Base-by-base conservation (phyloP, 2,329 filamentous ascomycete species). In the Pseudopyricularia javanii region DNA sequence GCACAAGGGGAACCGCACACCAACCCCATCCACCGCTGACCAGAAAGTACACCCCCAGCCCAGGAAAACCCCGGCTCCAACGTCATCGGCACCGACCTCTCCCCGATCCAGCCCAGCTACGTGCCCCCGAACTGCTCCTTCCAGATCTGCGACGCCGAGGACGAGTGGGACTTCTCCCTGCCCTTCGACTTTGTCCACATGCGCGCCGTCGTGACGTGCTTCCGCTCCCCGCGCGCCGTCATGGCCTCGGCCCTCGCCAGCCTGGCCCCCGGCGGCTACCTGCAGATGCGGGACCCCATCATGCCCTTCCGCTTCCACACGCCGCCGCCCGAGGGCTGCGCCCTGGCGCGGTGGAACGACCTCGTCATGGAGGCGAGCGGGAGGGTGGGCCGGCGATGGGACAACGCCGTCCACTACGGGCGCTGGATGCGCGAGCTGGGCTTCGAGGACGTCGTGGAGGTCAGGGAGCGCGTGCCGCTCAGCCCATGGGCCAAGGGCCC, bases 61-160 rank as follows among this genome's bases (percentile, higher is more conserved):
- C 57, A 58, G 28, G 57, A 61, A 51, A 40, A 60, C 35, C 59
- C 59, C 3, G 54, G 52, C 7, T 53, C 57, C 12, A 52, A 56
- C 2, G 53, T 62, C 17, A 54, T 43, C 2, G 37, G 37, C 37
- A 43, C 37, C 22, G 37, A 43, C 37, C 37, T 43, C 2, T 43
- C 37, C 17, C 60, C 60, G 20, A 55, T 62, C 33, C 59, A 61
- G 53, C 59, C 60, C 11, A 43, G 20, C 7, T 45, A 47, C 34
- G 24, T 51, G n/a, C 60, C 59, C 14, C 56, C 59, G 9, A 62
- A 61, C 24, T 58, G 59, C n/a, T 37, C 53, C 24, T 62, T 62
- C 49, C 58, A 62, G 55, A 61, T 62, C 57, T 57, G 53, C 54
- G 60, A 62, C 51, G 59, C 58, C 49, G 59, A 62, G 49, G 59